These are phyloP conservation scores for Dactylis glomerata DNA, from an alignment of 176 grass and related monocot genomes.

Conservation along the genomic window DNA sequence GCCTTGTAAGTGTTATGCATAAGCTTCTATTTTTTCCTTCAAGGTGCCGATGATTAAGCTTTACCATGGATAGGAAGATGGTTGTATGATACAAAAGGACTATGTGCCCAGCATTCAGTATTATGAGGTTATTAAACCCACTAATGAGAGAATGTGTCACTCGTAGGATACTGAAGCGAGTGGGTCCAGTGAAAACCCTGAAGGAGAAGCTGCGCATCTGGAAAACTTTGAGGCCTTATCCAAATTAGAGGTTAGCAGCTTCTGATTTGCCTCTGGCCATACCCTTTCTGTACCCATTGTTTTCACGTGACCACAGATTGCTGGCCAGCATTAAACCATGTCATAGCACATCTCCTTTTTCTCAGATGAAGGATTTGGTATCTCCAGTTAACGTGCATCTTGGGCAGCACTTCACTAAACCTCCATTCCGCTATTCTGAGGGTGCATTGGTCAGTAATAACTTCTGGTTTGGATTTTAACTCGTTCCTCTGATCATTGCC, in stretches of 20 bases:
- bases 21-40: constrained; percentile 2
- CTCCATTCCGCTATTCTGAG: constrained; percentile 83
- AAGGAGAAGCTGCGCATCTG: constrained; percentile 37
- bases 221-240: constrained; percentile 40
- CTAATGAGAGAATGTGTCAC: constrained; percentile 17
- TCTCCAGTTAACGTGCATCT: constrained; percentile 61
- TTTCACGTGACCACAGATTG: constrained; percentile 15
- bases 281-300: not conserved
- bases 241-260: constrained; percentile 57
- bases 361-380: constrained; percentile 56
- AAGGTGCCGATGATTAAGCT: not conserved
- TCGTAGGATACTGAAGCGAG: constrained; percentile 50
- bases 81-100: not conserved
- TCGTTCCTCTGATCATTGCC: constrained; percentile 21
- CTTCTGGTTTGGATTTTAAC: constrained; percentile 20
- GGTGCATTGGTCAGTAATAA: constrained; percentile 66
- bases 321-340: constrained; percentile 7
- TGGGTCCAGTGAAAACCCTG: constrained; percentile 11
- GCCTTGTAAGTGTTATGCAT: not conserved
- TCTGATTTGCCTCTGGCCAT: not conserved
- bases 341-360: constrained; percentile 43
- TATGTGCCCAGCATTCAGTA: not conserved
- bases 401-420: constrained; percentile 74
- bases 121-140: constrained; percentile 11
- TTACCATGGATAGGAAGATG: constrained; percentile 6